Base-by-base conservation (phyloP, 2,329 filamentous ascomycete species). In the Blastomyces silverae region DNA sequence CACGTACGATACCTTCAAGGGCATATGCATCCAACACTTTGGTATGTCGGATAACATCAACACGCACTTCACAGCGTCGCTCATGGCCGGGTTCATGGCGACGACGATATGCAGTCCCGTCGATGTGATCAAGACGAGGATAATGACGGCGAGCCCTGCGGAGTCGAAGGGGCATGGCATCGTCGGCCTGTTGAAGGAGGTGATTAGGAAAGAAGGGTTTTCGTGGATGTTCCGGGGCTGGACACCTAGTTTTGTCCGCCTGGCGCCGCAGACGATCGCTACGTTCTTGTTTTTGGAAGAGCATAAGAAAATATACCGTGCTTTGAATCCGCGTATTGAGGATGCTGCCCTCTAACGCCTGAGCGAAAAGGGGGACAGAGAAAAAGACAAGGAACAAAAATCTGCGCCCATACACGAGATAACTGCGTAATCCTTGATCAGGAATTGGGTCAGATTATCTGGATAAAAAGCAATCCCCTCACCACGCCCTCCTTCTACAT, bases 221-320 rank as follows among this genome's bases (percentile, higher is more conserved):
- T 75, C 79, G 5, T 88, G 86, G 86, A 84, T 85, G 77, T 88
- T 87, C 77, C 82, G 84, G 69, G 86, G 86, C 34, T 88, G 85
- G 85, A 83, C 87, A 20, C 86, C 86, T 22, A 87, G 85, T 73
- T 88, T 88, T 69, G 85, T 88, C 64, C 80, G 86, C 8, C 74
- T 88, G 25, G 86, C 86, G 1, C 86, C 86, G 34, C 86, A 88
- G 73, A 88, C 86, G 0, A 84, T 88, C 66, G 83, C 84, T 42
- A 88, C 86, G 0, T 88, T 88, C 70, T 69, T 88, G 66, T 88
- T 88, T 74, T 76, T 88, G 70, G 86, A 88, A 70, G 84, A 88
- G 73, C 86, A 88, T 71, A 88, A 88, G 78, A 87, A 85, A 77
- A 74, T 87, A 5, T 88, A 86, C 72, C 77, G 79, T 44, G 71